Conservation (phyloP, 2,329 filamentous ascomycete species). For the Cladosporium sp. region DNA sequence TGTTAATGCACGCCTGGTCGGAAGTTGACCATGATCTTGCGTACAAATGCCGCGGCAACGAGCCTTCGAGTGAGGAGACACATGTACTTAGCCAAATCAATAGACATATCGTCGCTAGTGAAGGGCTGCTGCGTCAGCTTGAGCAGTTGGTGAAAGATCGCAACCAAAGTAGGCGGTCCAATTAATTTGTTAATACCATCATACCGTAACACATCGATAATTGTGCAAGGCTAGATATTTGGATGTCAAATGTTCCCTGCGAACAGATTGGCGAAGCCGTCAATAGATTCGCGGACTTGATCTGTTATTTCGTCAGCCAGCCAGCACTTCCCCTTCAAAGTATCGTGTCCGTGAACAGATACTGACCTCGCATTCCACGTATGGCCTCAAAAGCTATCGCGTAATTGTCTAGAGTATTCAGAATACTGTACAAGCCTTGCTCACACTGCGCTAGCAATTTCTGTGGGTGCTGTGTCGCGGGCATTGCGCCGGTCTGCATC, state of each 20-base stretch:
- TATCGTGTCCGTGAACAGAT: neutral
- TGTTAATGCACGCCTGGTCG: neutral
- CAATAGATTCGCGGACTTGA: slow-evolving; percentile 7
- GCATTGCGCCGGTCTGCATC: slow-evolving; percentile 4
- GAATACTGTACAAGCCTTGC: slow-evolving; percentile 11
- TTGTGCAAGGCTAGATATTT: no score
- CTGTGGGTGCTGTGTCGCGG: neutral
- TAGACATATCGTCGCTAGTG: neutral
- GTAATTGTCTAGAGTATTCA: slow-evolving; percentile 17
- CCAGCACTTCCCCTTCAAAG: neutral
- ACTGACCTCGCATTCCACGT: slow-evolving; percentile 20
- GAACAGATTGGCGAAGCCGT: slow-evolving; percentile 5
- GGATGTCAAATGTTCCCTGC: slow-evolving; percentile 9
- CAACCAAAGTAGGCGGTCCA: neutral
- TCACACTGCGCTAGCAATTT: slow-evolving; percentile 12
- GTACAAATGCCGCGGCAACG: neutral
- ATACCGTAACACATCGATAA: no score
- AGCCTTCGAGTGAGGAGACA: neutral
- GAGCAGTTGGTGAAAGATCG: neutral
- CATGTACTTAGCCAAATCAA: neutral
- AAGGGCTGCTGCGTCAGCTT: neutral
- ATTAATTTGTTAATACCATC: neutral
- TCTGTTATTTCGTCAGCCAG: neutral
- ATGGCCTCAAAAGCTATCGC: slow-evolving; percentile 18
- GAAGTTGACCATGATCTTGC: neutral